Conservation (phyloP, 768 basidiomycete genomes). For the Tulasnella calospora region DNA sequence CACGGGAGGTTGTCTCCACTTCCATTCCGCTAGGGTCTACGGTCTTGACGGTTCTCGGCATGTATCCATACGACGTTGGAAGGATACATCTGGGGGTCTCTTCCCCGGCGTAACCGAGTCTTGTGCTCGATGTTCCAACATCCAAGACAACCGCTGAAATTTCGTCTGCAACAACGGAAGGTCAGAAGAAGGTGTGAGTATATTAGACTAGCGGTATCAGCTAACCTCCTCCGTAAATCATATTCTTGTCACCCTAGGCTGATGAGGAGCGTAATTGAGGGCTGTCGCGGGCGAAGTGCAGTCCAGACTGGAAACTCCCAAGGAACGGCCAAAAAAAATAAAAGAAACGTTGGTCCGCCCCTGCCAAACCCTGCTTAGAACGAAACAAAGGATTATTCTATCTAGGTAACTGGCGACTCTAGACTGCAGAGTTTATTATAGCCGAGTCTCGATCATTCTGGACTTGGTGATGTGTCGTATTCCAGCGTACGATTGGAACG, state of each 20-base stretch:
- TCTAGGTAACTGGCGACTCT: not conserved
- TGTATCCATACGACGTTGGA: conserved; percentile 83
- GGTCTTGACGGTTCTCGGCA: conserved; percentile 43
- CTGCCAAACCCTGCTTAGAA: not conserved
- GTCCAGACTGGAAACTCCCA: conserved; percentile 4
- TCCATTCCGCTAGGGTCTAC: conserved; percentile 35
- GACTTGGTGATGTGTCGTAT: not conserved
- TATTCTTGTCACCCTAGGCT: not conserved
- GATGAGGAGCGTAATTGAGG: not conserved
- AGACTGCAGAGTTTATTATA: not conserved
- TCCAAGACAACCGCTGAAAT: conserved; percentile 96
- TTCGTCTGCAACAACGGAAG: conserved; percentile 58
- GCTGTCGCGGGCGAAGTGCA: not conserved
- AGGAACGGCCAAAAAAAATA: not conserved
- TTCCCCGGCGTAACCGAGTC: conserved; percentile 96
- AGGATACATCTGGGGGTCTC: conserved; percentile 91
- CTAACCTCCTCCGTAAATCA: conserved; percentile 69
- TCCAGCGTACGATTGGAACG: not conserved
- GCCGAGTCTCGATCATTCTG: not conserved
- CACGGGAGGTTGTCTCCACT: conserved; percentile 44
- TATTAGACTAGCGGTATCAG: not conserved
- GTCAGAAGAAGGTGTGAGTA: not conserved
- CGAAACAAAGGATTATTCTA: not conserved
- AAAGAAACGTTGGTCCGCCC: not conserved
- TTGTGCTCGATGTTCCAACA: conserved; percentile 81